Percentiles rank a stretch among this genome's conserved stretches.
phyloP scores from a whole-genome alignment of 768 basidiomycete genomes.

The Dioszegia crocea region DNA sequence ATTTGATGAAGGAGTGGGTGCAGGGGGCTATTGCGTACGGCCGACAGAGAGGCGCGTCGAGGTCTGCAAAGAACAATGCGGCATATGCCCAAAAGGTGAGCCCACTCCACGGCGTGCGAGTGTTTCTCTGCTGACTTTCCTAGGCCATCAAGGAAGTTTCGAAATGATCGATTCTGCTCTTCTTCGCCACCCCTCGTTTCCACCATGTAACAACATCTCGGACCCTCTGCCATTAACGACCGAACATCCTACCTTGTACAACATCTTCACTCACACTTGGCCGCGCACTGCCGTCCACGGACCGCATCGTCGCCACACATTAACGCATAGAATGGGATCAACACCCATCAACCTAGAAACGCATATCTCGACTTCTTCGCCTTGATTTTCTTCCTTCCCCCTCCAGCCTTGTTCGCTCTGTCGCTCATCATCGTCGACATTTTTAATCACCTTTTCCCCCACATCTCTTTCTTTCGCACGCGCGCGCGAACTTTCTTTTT shows the following conservation, averaged over 20 bases:
- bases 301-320: slow-evolving; percentile 13
- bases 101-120: neutral
- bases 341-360: neutral
- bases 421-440: neutral
- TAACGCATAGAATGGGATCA: neutral
- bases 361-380: neutral
- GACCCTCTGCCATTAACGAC: neutral
- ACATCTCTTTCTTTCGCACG: no score
- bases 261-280: slow-evolving; percentile 1
- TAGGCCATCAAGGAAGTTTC: slow-evolving; percentile 38
- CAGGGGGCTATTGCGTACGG: slow-evolving; percentile 50
- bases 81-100: slow-evolving; percentile 40
- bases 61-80: slow-evolving; percentile 29
- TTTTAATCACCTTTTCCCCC: neutral
- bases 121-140: neutral
- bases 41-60: slow-evolving; percentile 21
- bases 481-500: no score
- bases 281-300: slow-evolving; percentile 46
- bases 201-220: neutral
- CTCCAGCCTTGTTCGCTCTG: neutral
- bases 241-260: neutral
- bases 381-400: neutral
- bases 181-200: neutral
- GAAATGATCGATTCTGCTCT: neutral
- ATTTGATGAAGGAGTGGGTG: slow-evolving; percentile 72